These are phyloP conservation scores for Eimeria necatrix DNA, from an alignment of 169 alveolate species.

Conservation along the genomic window DNA sequence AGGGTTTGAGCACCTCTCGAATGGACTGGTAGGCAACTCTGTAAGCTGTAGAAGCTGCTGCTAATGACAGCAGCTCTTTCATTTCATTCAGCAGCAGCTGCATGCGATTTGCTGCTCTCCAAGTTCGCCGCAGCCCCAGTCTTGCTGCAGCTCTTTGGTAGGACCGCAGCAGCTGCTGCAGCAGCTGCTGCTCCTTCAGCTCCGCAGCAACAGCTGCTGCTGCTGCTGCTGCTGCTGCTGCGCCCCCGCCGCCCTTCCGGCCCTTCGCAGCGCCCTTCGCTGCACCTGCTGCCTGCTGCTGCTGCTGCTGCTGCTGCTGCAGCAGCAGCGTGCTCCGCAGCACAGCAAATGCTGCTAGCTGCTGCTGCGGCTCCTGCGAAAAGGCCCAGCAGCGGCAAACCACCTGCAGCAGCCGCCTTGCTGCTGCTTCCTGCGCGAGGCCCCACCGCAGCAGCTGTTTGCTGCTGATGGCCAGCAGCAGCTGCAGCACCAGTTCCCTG, in stretches of 20 bases:
- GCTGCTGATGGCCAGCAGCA: slow-evolving; percentile 20
- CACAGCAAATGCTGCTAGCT: slow-evolving; percentile 59
- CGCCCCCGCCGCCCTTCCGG: not conserved
- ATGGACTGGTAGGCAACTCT: slow-evolving; percentile 48
- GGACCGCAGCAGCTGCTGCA: slow-evolving; percentile 44
- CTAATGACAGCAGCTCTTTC: not conserved
- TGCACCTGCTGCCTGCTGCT: not conserved
- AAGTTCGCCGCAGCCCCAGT: slow-evolving; percentile 10
- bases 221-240: not conserved
- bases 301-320: not conserved
- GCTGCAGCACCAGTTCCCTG: slow-evolving; percentile 38
- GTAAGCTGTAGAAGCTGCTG: not conserved
- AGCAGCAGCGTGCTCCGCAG: slow-evolving; percentile 47
- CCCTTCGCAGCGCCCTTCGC: not conserved
- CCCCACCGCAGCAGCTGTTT: not conserved
- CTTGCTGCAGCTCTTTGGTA: slow-evolving; percentile 45
- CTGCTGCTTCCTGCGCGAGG: not conserved
- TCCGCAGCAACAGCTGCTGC: not conserved
- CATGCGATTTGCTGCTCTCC: slow-evolving; percentile 46
- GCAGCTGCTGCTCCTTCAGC: not conserved
- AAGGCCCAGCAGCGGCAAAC: slow-evolving; percentile 70
- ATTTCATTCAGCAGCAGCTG: not conserved
- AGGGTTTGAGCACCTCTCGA: slow-evolving; percentile 37
- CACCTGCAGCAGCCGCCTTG: slow-evolving; percentile 23
- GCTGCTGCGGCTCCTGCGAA: slow-evolving; percentile 26